These are phyloP conservation scores for Hypoxylon rubiginosum DNA, from an alignment of 2,329 filamentous ascomycete species.

Conservation along the genomic window DNA sequence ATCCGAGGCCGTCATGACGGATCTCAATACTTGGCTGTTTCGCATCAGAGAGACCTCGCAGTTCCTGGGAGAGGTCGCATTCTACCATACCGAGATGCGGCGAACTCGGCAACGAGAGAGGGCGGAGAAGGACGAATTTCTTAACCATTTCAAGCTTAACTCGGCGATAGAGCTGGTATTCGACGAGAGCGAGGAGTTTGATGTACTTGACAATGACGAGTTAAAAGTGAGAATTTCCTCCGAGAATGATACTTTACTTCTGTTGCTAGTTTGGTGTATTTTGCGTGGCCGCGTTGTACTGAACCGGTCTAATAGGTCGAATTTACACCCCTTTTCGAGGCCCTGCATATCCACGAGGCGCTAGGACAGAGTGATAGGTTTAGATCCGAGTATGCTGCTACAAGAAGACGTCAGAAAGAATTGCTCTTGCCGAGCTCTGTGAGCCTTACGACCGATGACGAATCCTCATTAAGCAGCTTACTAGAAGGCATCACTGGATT, in stretches of 20 bases:
- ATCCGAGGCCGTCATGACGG: constrained; percentile 95
- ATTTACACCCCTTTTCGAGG: constrained; percentile 94
- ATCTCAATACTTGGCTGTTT: constrained; percentile 96
- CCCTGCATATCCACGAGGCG: constrained; percentile 95
- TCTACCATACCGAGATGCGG: constrained; percentile 94
- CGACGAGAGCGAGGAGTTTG: constrained; percentile 95
- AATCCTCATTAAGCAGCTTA: constrained; percentile 86
- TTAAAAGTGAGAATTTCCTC: constrained; percentile 66
- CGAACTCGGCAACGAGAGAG: constrained; percentile 86
- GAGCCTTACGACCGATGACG: constrained; percentile 84
- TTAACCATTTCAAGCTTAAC: constrained; percentile 90
- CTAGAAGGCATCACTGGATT: constrained; percentile 96
- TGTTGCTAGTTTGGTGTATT: neutral
- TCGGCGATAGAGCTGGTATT: constrained; percentile 96
- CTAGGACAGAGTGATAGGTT: constrained; percentile 94
- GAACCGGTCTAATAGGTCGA: constrained; percentile 70
- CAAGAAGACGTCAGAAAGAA: constrained; percentile 91
- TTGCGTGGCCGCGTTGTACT: constrained; percentile 11
- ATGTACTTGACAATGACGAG: constrained; percentile 95
- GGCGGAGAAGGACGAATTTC: constrained; percentile 78
- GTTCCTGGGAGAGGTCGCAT: constrained; percentile 94
- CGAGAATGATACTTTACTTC: neutral
- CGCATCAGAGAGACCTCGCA: constrained; percentile 96
- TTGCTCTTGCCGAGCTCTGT: constrained; percentile 83
- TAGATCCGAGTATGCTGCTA: constrained; percentile 90